Evolutionary conservation across 768 basidiomycete species (phyloP), one percentile per base, ranked within the genome.

Genomic region (Boletus tomentosulus): DNA sequence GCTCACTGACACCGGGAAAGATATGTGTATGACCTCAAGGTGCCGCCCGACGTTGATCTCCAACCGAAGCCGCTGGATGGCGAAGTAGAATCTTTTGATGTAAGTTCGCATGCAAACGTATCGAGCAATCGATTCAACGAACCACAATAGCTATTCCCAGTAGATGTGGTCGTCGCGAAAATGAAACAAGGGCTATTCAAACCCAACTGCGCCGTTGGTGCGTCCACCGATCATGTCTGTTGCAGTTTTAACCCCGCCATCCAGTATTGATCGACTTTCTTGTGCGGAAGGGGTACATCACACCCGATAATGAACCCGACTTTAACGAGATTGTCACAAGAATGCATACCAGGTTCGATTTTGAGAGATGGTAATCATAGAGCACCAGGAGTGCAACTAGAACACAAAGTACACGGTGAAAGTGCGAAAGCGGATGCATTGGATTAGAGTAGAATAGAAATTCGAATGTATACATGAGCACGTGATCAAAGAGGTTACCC

Each of bases 41-140:
- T 97, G 22, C 92, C 92, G 0, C 57, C 73, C 6, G 72, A 69
- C 31, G 57, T 66, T 64, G 82, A 71, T 58, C 82, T 87, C 57
- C 74, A 75, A 45, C 92, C 91, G 7, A 76, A 77, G 48, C 92
- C 94, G 0, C 75, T 82, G 22, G 97, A 99, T 59, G 94, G 92
- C 25, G 97, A 99, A 66, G 97, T 97, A 2, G 94, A 97, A 66
- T 86, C 81, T 1, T 99, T 99, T 61, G 83, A 92, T 74, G 94
- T 93, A 51, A 49, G 78, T 62, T 9, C 12, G 3, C 44, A 39
- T 30, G 3, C 37, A n/a, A 8, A 48, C 3, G 25, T 15, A 25
- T 22, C 41, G 35, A 27, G n/a, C 6, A 6, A 27, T n/a, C 22
- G 15, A 51, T 28, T 16, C 19, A 51, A 5, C 16, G 12, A 42